Evolutionary conservation across 108 stramenopile genomes (phyloP), one percentile per base, ranked within the genome.

Genomic region (Cyclotella cryptica): DNA sequence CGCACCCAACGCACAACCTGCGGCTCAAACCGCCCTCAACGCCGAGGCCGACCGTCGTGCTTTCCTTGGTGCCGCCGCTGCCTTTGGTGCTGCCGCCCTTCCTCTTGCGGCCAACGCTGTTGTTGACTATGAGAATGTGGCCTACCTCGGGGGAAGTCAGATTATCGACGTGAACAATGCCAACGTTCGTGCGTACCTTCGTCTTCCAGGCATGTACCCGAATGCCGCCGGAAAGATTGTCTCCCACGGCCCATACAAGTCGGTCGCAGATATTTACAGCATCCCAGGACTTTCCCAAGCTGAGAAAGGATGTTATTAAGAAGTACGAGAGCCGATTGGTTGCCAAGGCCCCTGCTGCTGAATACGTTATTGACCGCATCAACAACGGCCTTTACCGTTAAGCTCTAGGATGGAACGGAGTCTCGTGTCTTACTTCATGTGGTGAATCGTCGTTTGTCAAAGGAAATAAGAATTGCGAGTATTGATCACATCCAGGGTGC

Each of bases 341-440:
- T 28, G 85, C 87, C 78, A 74, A 89, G 71, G 85, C 85, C 24
- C 92, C 97, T 52, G 49, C 81, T 44, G 88, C 93, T 57, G 93
- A 94, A 75, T 94, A 94, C 84, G 89, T 92, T 62, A 94, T 94
- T 82, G 93, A 94, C 85, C 89, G 87, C 81, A 93, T 97, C 93
- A 98, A 98, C 94, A 98, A 98, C 89, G 98, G 97, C 60, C 96
- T 98, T 76, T 98, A 98, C 89, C 89, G 92, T 86, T 92, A 92
- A 81, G 63, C 55, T 70, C 19, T 30, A 62, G 49, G 22, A 15
- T 42, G 29, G 30, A 4, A 30, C 60, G 1, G 30, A 35, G 12
- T 12, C 21, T 65, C 22, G 40, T 27, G 15, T 3, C 19, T 1
- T n/a, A 39, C 11, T 62, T 39, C 7, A 9, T 15, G 61, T 65